Base-by-base conservation (phyloP, 108 stramenopile genomes). In the Stephanodiscus triporus region DNA sequence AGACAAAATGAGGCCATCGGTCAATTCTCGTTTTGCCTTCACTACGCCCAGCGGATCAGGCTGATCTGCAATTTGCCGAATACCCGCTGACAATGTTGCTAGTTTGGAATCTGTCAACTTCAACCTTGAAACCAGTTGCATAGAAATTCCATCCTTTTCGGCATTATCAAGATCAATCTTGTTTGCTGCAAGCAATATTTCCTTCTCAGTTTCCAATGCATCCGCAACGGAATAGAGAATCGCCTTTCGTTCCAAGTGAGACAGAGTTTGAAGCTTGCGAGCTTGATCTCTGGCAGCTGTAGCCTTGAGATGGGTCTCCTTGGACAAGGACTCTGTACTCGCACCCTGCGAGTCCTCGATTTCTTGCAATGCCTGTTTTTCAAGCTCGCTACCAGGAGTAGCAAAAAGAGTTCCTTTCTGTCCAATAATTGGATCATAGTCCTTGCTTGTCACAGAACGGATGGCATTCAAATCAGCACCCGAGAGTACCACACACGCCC, bases 61-160 rank as follows among this genome's bases (percentile, higher is more conserved):
- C 36, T 87, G 73, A 61, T 72, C 83, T 13, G 91, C 89, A 65
- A 96, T 75, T 58, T 94, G 90, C 38, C 86, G 81, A 38, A 99
- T 89, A 5, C 98, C 98, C 7, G 85, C 71, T 8, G 91, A 89
- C 42, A 98, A 85, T 13, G 96, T 97, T 55, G 80, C 61, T 26
- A 99, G 81, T 80, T 99, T 99, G 17, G 67, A 87, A 58, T 93
- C 84, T 14, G 95, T 96, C 23, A 99, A 80, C 58, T 95, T 93
- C 53, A 99, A 83, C 22, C 98, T 81, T 23, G 87, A 91, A 57
- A 94, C 86, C 20, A 95, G 72, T 17, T 77, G 87, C 13, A 75
- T 16, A 43, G 81, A 87, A 62, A 85, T 75, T 59, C 90, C 94
- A 75, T 93, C 86, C 24, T 56, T 77, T 45, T 86, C 88, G 3